Evolutionary conservation across 805 yeast genomes (phyloP), one percentile per base, ranked within the genome.

Genomic region (Candida silvicultrix): DNA sequence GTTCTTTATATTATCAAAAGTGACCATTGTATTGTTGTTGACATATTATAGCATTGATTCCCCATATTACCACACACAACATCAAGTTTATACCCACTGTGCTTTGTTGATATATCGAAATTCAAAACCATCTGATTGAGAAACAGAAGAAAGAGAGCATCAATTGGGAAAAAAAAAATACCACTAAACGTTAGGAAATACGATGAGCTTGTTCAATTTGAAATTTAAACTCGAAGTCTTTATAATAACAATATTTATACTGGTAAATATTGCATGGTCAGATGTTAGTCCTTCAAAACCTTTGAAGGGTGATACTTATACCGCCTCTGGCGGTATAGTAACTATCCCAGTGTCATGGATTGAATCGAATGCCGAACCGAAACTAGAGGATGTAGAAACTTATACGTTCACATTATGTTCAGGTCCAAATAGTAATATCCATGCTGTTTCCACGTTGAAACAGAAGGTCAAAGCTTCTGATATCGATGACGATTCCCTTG

Each of bases 341-440:
- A 32, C 53, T 2, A 58, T 71, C 4, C 49, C 56, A 0, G 41
- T 71, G 28, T 38, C 58, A n/a, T 89, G 95, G 83, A 61, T 70
- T 15, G 83, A 80, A 48, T 76, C 75, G 51, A 81, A 75, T 41
- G 57, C 66, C 7, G 52, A 57, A 4, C 85, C 87, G 0, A 50
- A 69, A 1, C 55, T 84, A 40, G 46, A 55, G 2, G 68, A 74
- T 9, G 74, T 78, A 21, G 50, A 63, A 4, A 52, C 66, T 2
- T 79, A 74, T 50, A 68, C 81, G 0, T 67, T 89, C 45, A 62
- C 66, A 6, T 67, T 92, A 44, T 82, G 92, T 64, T 77, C 90
- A 1, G 97, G 96, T 29, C 63, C 81, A 21, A 77, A 80, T 56
- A 34, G 60, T 21, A 64, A 69, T 16, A 75, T 84, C 54, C 53